A percentile compares a stretch with the other conserved stretches of the same genome.
These are phyloP conservation scores for Citrus medica DNA, from an alignment of 345 rosid species.

Conservation along the genomic window DNA sequence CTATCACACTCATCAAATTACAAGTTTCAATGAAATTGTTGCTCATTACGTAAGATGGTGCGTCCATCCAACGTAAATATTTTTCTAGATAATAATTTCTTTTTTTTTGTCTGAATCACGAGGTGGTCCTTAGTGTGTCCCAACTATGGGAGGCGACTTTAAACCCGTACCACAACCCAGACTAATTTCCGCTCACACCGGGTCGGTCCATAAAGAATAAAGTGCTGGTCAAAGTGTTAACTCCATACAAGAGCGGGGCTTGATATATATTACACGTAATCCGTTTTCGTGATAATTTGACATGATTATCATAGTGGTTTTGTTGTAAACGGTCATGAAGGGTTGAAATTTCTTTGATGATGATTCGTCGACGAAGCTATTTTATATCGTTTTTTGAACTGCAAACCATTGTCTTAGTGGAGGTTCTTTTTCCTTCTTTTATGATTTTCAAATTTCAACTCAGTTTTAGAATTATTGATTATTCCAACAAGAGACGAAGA, in stretches of 20 bases:
- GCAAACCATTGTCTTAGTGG: not conserved
- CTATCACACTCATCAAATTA: too few species aligned
- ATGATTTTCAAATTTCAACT: not conserved
- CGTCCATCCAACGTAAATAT: too few species aligned
- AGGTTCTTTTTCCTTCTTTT: not conserved
- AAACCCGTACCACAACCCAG: rapidly evolving
- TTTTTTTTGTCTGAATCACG: too few species aligned
- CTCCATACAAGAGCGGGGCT: rapidly evolving
- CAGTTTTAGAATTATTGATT: not conserved
- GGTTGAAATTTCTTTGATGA: not conserved
- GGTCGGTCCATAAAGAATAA: rapidly evolving
- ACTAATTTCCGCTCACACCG: rapidly evolving
- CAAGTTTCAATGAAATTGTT: too few species aligned
- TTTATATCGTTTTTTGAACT: not conserved
- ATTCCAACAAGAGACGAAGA: too few species aligned
- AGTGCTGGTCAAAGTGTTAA: rapidly evolving
- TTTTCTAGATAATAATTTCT: too few species aligned
- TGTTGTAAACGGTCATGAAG: not conserved
- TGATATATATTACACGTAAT: too few species aligned
- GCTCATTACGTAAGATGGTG: too few species aligned
- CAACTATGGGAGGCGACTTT: rapidly evolving
- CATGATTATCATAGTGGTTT: not conserved
- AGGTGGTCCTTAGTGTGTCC: rapidly evolving
- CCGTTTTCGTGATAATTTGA: not conserved
- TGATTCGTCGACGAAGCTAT: not conserved